Conservation (phyloP, 2,329 filamentous ascomycete species). For the Ophiocordyceps camponoti-leonardi region DNA sequence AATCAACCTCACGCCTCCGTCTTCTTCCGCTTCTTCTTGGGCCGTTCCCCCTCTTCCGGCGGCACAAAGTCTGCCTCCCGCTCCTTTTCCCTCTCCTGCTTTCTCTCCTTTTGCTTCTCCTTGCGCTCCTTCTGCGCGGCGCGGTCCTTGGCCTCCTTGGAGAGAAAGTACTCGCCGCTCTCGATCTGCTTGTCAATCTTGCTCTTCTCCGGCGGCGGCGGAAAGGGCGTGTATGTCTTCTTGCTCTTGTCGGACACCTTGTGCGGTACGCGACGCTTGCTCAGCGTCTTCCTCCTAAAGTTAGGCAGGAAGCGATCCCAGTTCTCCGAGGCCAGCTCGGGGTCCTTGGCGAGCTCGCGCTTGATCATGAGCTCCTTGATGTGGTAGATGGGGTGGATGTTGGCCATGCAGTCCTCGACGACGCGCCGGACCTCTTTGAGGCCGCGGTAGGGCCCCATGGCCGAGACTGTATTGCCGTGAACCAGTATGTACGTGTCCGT, state of each 20-base stretch:
- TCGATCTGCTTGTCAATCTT: slow-evolving; percentile 98
- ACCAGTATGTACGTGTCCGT: slow-evolving; percentile 88
- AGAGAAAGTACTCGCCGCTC: slow-evolving; percentile 89
- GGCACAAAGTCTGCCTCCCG: slow-evolving; percentile 74
- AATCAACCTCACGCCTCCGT: slow-evolving; percentile 7
- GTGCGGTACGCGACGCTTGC: slow-evolving; percentile 64
- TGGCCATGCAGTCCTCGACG: slow-evolving; percentile 91
- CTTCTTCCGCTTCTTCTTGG: slow-evolving; percentile 50
- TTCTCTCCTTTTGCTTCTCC: slow-evolving; percentile 74
- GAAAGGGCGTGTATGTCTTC: slow-evolving; percentile 95
- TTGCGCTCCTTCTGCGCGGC: slow-evolving; percentile 62
- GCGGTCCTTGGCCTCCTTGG: slow-evolving; percentile 81
- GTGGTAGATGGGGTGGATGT: slow-evolving; percentile 86
- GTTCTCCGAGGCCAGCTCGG: slow-evolving; percentile 68
- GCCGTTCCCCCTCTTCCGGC: slow-evolving; percentile 55
- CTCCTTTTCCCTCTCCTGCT: slow-evolving; percentile 74
- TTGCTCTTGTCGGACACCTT: slow-evolving; percentile 85
- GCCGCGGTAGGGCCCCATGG: slow-evolving; percentile 84
- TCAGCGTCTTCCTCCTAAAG: slow-evolving; percentile 87
- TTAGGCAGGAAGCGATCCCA: slow-evolving; percentile 96
- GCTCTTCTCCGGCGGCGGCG: slow-evolving; percentile 92
- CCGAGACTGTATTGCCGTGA: slow-evolving; percentile 86
- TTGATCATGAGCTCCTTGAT: slow-evolving; percentile 76
- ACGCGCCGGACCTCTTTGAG: slow-evolving; percentile 82
- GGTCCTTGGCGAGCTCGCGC: slow-evolving; percentile 78